phyloP scores from a whole-genome alignment of 805 yeast species.

The Schwanniomyces polymorphus region DNA sequence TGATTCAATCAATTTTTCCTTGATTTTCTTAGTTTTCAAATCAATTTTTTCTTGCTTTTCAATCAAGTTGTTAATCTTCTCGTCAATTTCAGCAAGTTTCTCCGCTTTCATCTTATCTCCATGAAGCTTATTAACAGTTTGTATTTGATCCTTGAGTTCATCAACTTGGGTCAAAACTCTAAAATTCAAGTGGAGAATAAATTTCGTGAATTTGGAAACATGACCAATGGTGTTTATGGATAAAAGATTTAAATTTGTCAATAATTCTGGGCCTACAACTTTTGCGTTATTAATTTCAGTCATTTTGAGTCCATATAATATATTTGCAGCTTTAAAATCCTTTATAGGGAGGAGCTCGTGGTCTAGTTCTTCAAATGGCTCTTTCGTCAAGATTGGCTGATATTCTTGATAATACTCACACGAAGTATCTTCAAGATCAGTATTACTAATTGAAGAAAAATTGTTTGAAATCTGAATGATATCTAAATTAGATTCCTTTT shows the following conservation, averaged over 20 bases:
- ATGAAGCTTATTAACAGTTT: constrained; percentile 5
- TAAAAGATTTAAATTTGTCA: constrained; percentile 14
- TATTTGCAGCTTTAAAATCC: neutral
- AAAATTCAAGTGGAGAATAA: constrained; percentile 17
- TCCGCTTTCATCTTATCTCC: neutral
- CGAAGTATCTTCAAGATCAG: neutral
- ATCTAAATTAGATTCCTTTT: constrained; percentile 9
- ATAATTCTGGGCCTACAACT: neutral
- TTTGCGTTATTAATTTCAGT: neutral
- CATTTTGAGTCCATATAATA: neutral
- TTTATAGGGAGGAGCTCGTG: constrained; percentile 11
- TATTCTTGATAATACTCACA: neutral
- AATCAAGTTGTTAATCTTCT: constrained; percentile 11
- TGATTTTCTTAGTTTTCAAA: constrained; percentile 17
- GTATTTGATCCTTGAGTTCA: constrained; percentile 20
- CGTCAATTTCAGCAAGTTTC: neutral
- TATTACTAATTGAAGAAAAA: neutral
- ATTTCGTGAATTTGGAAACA: constrained; percentile 14
- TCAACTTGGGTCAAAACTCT: constrained; percentile 21
- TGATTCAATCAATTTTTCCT: constrained; percentile 19
- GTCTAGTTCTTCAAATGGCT: constrained; percentile 18
- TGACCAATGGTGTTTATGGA: constrained; percentile 14
- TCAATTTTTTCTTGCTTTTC: constrained; percentile 22
- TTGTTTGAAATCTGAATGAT: constrained; percentile 11
- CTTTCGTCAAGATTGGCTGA: constrained; percentile 7